Evolutionary conservation across 139 green algal species (phyloP).

Genomic region (Haematococcus lacustris): DNA sequence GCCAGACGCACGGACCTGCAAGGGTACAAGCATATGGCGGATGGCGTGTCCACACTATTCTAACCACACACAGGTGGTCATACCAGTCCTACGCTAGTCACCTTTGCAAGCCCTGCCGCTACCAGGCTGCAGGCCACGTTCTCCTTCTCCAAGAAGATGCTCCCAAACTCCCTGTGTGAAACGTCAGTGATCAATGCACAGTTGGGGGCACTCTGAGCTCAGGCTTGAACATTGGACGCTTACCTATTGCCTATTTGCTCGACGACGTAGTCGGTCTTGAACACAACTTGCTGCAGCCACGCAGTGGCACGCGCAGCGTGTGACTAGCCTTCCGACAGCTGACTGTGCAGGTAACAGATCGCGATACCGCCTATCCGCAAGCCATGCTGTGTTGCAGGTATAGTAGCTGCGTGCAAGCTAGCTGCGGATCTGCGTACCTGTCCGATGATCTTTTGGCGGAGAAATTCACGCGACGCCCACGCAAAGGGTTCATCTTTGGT

Average conservation of each 20-base stretch:
- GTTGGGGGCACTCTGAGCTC: too few relatives aligned
- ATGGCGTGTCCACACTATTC: not conserved
- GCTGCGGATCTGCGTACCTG: too few relatives aligned
- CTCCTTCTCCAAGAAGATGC: slow-evolving; percentile 65
- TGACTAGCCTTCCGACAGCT: not conserved
- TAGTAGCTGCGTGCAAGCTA: too few relatives aligned
- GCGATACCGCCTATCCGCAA: not conserved
- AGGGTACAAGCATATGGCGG: not conserved
- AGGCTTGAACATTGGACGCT: too few relatives aligned
- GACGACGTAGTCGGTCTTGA: slow-evolving; percentile 89
- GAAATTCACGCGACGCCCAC: slow-evolving; percentile 83
- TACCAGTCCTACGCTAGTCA: too few relatives aligned
- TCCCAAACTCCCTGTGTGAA: slow-evolving; percentile 94
- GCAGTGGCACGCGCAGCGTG: not conserved
- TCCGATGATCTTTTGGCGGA: slow-evolving; percentile 82
- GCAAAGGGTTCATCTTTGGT: slow-evolving; percentile 90
- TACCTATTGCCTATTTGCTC: slow-evolving; percentile 63
- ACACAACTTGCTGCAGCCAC: slow-evolving; percentile 67
- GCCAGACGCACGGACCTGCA: slow-evolving; percentile 54
- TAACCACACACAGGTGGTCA: too few relatives aligned
- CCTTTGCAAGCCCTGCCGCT: not conserved
- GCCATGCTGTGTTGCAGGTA: too few relatives aligned
- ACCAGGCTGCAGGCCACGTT: not conserved
- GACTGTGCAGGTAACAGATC: not conserved
- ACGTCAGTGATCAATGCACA: too few relatives aligned